Conservation (phyloP, 495 filamentous ascomycete genomes). For the Apiosordaria backusii region DNA sequence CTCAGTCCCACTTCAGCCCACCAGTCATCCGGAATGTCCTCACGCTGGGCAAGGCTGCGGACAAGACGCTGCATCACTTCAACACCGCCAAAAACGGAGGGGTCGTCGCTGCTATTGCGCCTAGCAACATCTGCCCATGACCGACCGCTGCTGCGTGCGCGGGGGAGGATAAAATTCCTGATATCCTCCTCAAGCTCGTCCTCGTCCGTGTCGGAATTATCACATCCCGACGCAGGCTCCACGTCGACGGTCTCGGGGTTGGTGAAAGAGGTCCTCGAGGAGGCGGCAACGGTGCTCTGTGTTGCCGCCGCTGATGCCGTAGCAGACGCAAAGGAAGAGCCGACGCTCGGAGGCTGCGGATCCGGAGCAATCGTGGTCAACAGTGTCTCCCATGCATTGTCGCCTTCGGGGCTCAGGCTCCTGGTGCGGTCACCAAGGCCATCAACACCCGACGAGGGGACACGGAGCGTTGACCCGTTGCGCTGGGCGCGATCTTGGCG, state of each 20-base stretch:
- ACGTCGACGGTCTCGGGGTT: conserved; percentile 30
- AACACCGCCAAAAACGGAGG: conserved; percentile 43
- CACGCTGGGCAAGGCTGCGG: conserved; percentile 58
- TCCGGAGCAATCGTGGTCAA: conserved; percentile 77
- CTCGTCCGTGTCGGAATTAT: conserved; percentile 36
- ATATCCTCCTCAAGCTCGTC: conserved; percentile 35
- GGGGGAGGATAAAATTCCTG: background rate
- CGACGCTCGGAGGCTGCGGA: conserved; percentile 70
- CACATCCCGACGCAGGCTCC: conserved; percentile 38
- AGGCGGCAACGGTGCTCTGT: conserved; percentile 33
- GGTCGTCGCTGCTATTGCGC: conserved; percentile 26
- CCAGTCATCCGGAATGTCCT: conserved; percentile 73
- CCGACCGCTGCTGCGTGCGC: conserved; percentile 8
- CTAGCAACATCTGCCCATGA: conserved; percentile 38
- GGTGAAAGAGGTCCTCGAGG: conserved; percentile 38
- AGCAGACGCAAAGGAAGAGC: conserved; percentile 74
- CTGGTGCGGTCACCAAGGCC: conserved; percentile 81
- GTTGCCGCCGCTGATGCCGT: conserved; percentile 45
- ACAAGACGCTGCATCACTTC: conserved; percentile 66
- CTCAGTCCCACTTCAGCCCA: conserved; percentile 70
- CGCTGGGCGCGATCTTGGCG: background rate
- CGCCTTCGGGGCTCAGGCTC: conserved; percentile 71
- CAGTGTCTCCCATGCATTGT: conserved; percentile 73
- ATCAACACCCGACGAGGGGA: conserved; percentile 41
- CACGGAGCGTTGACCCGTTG: conserved; percentile 5